Percentiles rank a stretch among this genome's conserved stretches.
Evolutionary conservation across 2,329 filamentous ascomycete genomes (phyloP).

Genomic region (Acephala macrosclerotiorum): DNA sequence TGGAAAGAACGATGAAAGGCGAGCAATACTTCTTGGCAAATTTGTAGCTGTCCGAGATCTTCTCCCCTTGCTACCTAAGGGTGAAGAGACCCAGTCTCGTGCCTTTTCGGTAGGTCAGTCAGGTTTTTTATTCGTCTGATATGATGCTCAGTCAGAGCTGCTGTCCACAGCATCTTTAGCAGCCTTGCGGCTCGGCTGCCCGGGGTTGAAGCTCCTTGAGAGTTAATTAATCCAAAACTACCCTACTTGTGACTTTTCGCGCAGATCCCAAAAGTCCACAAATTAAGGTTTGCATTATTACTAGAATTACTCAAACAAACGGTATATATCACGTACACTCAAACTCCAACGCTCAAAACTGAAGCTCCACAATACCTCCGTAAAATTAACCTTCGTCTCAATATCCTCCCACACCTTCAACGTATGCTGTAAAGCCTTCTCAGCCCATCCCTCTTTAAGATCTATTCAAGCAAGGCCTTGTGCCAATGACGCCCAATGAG

Average conservation of each 20-base stretch:
- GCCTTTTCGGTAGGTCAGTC: no score
- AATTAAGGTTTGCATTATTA: background rate
- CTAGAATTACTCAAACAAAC: background rate
- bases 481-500: background rate
- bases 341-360: background rate
- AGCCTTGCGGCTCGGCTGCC: background rate
- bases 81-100: no score
- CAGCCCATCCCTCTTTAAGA: slow-evolving; percentile 31
- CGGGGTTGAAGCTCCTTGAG: no score
- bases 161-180: background rate
- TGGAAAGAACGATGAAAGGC: no score
- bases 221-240: no score
- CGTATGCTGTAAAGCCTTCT: slow-evolving; percentile 39
- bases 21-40: no score
- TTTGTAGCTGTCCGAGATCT: no score
- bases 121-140: background rate
- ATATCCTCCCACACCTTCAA: slow-evolving; percentile 35
- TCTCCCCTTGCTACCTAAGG: no score
- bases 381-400: slow-evolving; percentile 34
- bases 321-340: background rate
- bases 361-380: slow-evolving; percentile 9
- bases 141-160: background rate
- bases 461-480: background rate
- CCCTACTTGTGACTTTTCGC: no score
- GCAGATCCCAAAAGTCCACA: no score